Evolutionary conservation across 805 yeast species (phyloP).

Genomic region (Yarrowia deformans): DNA sequence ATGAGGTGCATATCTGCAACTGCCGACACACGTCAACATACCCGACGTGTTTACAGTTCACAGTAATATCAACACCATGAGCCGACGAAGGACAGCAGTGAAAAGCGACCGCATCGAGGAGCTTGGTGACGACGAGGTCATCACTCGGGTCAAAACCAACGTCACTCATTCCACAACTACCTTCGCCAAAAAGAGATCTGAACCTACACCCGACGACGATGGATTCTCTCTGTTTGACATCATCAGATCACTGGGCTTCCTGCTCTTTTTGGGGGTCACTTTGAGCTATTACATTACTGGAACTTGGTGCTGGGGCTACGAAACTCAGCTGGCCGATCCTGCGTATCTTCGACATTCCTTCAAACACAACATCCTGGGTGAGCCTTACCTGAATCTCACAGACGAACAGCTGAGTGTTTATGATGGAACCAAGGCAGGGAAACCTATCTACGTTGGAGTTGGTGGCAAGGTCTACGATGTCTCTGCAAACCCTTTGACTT

Average conservation of each 20-base stretch:
- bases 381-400: conserved; percentile 52
- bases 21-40: conserved; percentile 7
- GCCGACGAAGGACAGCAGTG: conserved; percentile 13
- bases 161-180: background rate
- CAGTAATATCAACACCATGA: conserved; percentile 20
- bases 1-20: conserved; percentile 16
- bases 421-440: conserved; percentile 57
- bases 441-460: conserved; percentile 66
- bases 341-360: conserved; percentile 52
- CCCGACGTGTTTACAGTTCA: conserved; percentile 33
- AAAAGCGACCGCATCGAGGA: conserved; percentile 37
- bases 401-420: conserved; percentile 57
- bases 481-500: conserved; percentile 56
- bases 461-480: conserved; percentile 73
- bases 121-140: conserved; percentile 14
- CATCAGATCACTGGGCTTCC: conserved; percentile 56
- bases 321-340: conserved; percentile 58
- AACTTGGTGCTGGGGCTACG: conserved; percentile 66
- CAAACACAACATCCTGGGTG: conserved; percentile 40
- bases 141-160: conserved; percentile 6
- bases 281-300: conserved; percentile 67
- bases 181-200: background rate
- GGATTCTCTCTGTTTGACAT: conserved; percentile 49
- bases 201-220: background rate
- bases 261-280: conserved; percentile 56